These are phyloP conservation scores for Pythium guiyangense DNA, from an alignment of 352 stramenopile genomes.

Conservation along the genomic window DNA sequence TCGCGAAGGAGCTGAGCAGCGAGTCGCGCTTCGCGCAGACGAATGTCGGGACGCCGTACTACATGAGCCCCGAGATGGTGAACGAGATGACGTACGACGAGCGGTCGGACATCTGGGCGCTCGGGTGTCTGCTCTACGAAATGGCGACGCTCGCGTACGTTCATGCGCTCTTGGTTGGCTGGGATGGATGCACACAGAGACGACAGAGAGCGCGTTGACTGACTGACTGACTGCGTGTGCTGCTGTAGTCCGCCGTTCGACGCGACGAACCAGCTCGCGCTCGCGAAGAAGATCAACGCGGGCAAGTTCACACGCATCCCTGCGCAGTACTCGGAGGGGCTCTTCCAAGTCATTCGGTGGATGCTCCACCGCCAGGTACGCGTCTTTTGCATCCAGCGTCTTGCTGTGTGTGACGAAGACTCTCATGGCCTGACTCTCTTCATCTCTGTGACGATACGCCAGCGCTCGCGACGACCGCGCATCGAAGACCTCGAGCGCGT, in stretches of 20 bases:
- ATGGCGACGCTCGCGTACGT: slow-evolving; percentile 82
- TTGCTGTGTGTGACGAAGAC: neutral
- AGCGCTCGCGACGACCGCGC: slow-evolving; percentile 72
- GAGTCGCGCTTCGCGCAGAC: slow-evolving; percentile 89
- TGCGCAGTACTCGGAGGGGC: slow-evolving; percentile 85
- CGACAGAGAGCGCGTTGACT: neutral
- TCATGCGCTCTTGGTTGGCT: neutral
- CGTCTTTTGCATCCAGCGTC: no score
- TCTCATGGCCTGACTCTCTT: no score
- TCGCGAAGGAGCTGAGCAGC: slow-evolving; percentile 89
- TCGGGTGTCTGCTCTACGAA: slow-evolving; percentile 90
- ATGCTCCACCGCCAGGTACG: slow-evolving; percentile 74
- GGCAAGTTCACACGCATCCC: slow-evolving; percentile 90
- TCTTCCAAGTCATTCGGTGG: slow-evolving; percentile 89
- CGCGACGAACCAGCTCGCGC: slow-evolving; percentile 87
- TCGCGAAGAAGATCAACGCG: slow-evolving; percentile 93
- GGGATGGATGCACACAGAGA: neutral
- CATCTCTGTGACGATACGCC: neutral
- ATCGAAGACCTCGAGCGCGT: slow-evolving; percentile 85
- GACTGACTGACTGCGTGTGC: neutral
- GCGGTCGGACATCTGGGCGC: slow-evolving; percentile 89
- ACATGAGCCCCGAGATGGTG: slow-evolving; percentile 92
- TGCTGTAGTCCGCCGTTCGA: slow-evolving; percentile 84
- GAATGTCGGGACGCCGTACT: slow-evolving; percentile 91
- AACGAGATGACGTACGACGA: slow-evolving; percentile 93